These are phyloP conservation scores for Tulasnella sp. DNA, from an alignment of 768 basidiomycete genomes.

Conservation along the genomic window DNA sequence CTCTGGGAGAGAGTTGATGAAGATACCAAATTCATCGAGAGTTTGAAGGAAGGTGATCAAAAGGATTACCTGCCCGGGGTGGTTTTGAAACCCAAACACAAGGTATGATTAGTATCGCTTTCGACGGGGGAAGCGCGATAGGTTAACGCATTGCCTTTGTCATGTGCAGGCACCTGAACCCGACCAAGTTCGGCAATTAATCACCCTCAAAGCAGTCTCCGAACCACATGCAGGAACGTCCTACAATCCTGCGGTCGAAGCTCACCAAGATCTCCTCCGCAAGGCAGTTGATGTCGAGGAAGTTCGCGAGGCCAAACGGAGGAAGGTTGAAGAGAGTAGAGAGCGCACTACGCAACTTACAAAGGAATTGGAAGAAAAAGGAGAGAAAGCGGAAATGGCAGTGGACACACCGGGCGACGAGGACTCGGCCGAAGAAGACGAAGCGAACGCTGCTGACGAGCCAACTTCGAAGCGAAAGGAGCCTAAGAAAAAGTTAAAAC, in stretches of 20 bases:
- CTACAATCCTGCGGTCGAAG: constrained; percentile 80
- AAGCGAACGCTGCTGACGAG: constrained; percentile 38
- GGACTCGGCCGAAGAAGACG: constrained; percentile 39
- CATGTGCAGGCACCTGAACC: constrained; percentile 53
- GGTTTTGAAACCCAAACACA: constrained; percentile 52
- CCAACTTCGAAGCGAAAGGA: constrained; percentile 36
- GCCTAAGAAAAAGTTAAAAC: constrained; percentile 64
- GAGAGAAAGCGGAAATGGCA: constrained; percentile 62
- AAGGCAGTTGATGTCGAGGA: constrained; percentile 70
- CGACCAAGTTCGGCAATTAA: constrained; percentile 54
- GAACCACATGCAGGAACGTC: constrained; percentile 82
- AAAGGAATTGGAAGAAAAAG: constrained; percentile 44
- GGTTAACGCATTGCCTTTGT: neutral
- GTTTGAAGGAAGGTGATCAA: constrained; percentile 46
- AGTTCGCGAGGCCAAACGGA: constrained; percentile 56
- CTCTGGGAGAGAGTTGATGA: constrained; percentile 60
- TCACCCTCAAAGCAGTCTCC: constrained; percentile 65
- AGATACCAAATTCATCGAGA: constrained; percentile 45
- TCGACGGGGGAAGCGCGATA: neutral
- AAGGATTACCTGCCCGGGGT: constrained; percentile 39
- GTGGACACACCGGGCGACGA: constrained; percentile 52
- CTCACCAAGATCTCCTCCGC: constrained; percentile 71
- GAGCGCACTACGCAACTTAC: constrained; percentile 47
- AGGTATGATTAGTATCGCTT: constrained; percentile 49
- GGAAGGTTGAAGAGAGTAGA: constrained; percentile 59